A percentile compares a stretch with the other conserved stretches of the same genome.
phyloP scores from a whole-genome alignment of 2,329 filamentous ascomycete species.

The Pezicula rhizophila region DNA sequence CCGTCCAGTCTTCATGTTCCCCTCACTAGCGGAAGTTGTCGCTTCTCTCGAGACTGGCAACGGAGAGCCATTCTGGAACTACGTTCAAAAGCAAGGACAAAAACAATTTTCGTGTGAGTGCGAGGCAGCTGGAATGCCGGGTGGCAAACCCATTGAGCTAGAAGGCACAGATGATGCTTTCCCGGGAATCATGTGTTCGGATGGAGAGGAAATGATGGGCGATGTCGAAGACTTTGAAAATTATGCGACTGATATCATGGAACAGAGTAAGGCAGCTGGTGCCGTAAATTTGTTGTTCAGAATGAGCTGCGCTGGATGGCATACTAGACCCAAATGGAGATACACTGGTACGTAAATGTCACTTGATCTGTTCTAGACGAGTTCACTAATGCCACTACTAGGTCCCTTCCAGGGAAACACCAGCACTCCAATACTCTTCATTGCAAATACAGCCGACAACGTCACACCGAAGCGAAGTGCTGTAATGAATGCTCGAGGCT shows the following conservation, averaged over 20 bases:
- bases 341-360: constrained; percentile 14
- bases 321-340: constrained; percentile 24
- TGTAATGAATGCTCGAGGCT: constrained; percentile 28
- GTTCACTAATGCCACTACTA: constrained; percentile 1
- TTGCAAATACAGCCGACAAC: constrained; percentile 31
- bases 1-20: constrained; percentile 22
- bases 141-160: background rate
- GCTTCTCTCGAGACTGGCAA: constrained; percentile 31
- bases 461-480: constrained; percentile 29
- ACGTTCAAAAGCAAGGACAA: constrained; percentile 5
- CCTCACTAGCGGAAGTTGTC: constrained; percentile 20
- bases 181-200: constrained; percentile 24
- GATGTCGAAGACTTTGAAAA: constrained; percentile 17
- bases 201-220: constrained; percentile 15
- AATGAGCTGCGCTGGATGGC: constrained; percentile 29
- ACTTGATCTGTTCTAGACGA: background rate
- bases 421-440: constrained; percentile 30
- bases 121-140: background rate
- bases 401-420: constrained; percentile 29
- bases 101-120: constrained; percentile 9
- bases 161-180: constrained; percentile 18
- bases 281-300: constrained; percentile 35
- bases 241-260: constrained; percentile 17
- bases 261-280: constrained; percentile 36
- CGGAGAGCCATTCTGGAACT: constrained; percentile 32